phyloP scores from a whole-genome alignment of 148 eudicot species.

The Diospyros lotus region DNA sequence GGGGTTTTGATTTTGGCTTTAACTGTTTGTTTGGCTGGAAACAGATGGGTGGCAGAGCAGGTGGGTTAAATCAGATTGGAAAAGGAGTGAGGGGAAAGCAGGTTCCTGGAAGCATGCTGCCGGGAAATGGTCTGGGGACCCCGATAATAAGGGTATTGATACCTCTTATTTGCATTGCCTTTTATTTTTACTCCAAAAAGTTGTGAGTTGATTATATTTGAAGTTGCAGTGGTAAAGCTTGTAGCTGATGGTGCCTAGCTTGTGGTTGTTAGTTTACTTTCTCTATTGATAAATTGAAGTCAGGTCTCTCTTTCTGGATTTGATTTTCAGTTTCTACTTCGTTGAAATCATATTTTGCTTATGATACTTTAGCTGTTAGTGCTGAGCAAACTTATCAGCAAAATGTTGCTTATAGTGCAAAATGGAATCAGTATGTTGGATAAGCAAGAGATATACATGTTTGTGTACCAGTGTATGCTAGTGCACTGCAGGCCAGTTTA shows the following conservation, averaged over 20 bases:
- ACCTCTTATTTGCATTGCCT: conserved; percentile 5
- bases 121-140: conserved; percentile 77
- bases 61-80: conserved; percentile 88
- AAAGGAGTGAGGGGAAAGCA: conserved; percentile 67
- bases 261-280: too few species aligned
- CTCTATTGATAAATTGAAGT: too few species aligned
- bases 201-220: too few species aligned
- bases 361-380: background rate
- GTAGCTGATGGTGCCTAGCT: background rate
- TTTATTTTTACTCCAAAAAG: too few species aligned
- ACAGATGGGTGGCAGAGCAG: conserved; percentile 74
- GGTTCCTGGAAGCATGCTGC: conserved; percentile 75
- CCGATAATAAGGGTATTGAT: conserved; percentile 63
- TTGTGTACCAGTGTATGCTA: too few species aligned
- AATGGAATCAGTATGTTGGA: background rate
- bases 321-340: too few species aligned
- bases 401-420: background rate
- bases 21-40: conserved; percentile 18
- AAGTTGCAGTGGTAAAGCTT: background rate
- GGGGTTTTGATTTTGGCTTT: background rate
- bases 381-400: background rate
- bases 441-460: too few species aligned
- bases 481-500: too few species aligned
- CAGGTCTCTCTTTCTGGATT: too few species aligned
- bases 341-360: background rate